Evolutionary conservation across 257 asterid species (phyloP), one percentile per base, ranked within the genome.

Genomic region (Rubia yunnanensis): DNA sequence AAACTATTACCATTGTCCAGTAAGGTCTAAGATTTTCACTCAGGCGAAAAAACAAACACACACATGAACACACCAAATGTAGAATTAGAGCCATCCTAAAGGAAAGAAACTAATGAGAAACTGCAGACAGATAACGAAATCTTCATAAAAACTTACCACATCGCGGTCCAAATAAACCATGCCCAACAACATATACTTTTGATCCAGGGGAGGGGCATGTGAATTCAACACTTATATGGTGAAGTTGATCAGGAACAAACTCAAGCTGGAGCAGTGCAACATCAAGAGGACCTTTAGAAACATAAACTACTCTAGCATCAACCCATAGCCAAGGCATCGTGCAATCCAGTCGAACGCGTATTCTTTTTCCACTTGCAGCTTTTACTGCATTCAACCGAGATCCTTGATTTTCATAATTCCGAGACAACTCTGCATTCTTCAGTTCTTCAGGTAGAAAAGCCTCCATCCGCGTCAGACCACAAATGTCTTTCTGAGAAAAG

Each of bases 131-230:
- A 5, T 44, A 38, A 48, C 41, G 67, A 6, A 44, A 44, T 44
- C 5, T 44, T 44, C 52, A 44, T 44, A 44, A 66, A 71, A 60
- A 27, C 56, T 80, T 82, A 94, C 99, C 95, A 69, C 88, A 84
- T 68, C 97, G 96, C 59, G 99, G 99, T 72, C 99, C 99, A 86
- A 90, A 88, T 65, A 94, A 80, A 41, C 99, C 99, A 68, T 94
- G 99, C 60, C 99, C 97, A 34, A 94, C 84, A 70, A 94, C 87
- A 83, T 79, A 88, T 24, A 85, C 92, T 76, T 85, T 84, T 63
- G 99, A 94, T 77, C 97, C 99, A 67, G 88, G 83, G 53, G 79
- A 59, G 10, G 99, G 99, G 71, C 88, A 71, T 30, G 67, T 78
- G 68, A 82, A 76, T 72, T 94, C 89, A 73, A 82, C 62, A 70